These are phyloP conservation scores for Ophiocordyceps robertsii DNA, from an alignment of 2,329 filamentous ascomycete species.

Conservation along the genomic window DNA sequence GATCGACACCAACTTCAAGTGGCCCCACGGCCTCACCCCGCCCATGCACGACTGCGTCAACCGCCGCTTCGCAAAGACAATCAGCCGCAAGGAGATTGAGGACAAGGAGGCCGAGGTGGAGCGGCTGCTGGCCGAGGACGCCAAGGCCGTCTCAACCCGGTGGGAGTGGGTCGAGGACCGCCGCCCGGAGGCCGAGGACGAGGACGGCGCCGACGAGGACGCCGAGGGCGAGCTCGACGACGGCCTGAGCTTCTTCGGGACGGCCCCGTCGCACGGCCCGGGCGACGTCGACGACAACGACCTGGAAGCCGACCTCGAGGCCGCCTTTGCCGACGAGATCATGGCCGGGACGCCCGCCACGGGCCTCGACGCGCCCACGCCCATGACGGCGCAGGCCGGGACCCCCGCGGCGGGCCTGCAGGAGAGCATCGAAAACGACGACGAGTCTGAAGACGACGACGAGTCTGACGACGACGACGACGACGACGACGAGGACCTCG, in stretches of 20 bases:
- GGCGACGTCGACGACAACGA: slow-evolving; percentile 31
- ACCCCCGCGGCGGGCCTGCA: slow-evolving; percentile 30
- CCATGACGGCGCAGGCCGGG: slow-evolving; percentile 27
- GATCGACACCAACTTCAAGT: slow-evolving; percentile 56
- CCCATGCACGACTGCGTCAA: slow-evolving; percentile 79
- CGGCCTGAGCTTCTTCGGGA: slow-evolving; percentile 16
- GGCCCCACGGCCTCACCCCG: slow-evolving; percentile 76
- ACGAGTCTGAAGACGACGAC: slow-evolving; percentile 28
- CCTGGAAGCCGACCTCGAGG: slow-evolving; percentile 41
- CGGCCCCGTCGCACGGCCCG: slow-evolving; percentile 15
- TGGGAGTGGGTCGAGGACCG: slow-evolving; percentile 52
- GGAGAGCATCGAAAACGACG: slow-evolving; percentile 29
- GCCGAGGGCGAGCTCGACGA: slow-evolving; percentile 33
- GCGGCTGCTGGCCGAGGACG: slow-evolving; percentile 57
- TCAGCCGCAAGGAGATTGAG: slow-evolving; percentile 72
- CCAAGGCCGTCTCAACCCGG: slow-evolving; percentile 41
- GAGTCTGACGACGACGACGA: slow-evolving; percentile 25
- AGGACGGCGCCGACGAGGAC: slow-evolving; percentile 36
- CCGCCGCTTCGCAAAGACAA: slow-evolving; percentile 69
- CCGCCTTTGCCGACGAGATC: slow-evolving; percentile 32
- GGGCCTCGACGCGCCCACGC: slow-evolving; percentile 29
- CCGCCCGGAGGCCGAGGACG: slow-evolving; percentile 24
- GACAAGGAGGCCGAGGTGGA: slow-evolving; percentile 73
- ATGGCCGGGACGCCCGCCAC: slow-evolving; percentile 27
- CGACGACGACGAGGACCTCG: slow-evolving; percentile 38